Conservation (phyloP, 1,284 basidiomycete species). For the Ganoderma lingzhi region DNA sequence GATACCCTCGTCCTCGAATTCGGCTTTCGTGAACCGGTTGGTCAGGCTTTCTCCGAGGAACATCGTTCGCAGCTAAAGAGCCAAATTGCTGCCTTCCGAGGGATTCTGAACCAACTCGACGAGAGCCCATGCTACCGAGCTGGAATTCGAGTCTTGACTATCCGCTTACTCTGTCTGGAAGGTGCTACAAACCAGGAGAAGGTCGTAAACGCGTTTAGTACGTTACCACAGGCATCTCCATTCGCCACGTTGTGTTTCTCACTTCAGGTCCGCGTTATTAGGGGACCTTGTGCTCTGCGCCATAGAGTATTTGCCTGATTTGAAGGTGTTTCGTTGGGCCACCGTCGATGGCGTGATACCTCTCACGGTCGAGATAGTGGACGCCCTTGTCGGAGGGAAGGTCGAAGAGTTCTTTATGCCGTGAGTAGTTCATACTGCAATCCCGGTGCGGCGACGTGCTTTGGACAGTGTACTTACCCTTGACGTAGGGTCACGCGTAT, state of each 20-base stretch:
- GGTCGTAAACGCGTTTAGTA: background rate
- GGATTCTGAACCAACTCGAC: background rate
- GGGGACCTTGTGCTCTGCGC: background rate
- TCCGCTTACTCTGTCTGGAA: background rate
- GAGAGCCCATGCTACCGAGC: background rate
- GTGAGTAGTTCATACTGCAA: background rate
- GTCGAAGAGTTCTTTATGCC: background rate
- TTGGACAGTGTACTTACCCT: background rate
- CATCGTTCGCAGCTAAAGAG: background rate
- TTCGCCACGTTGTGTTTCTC: background rate
- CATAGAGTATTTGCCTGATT: background rate
- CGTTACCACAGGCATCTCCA: background rate
- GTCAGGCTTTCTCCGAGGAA: background rate
- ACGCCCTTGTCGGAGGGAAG: background rate
- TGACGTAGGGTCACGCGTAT: background rate
- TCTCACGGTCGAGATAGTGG: background rate
- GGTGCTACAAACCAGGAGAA: background rate
- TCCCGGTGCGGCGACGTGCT: background rate
- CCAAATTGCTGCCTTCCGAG: background rate
- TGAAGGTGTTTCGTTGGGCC: background rate
- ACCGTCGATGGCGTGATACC: background rate
- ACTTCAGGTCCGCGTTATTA: background rate
- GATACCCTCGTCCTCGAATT: background rate
- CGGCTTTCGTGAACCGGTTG: background rate
- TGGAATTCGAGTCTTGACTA: background rate